Conservation (phyloP, 331 rosid genomes). For the Quercus lobata region DNA sequence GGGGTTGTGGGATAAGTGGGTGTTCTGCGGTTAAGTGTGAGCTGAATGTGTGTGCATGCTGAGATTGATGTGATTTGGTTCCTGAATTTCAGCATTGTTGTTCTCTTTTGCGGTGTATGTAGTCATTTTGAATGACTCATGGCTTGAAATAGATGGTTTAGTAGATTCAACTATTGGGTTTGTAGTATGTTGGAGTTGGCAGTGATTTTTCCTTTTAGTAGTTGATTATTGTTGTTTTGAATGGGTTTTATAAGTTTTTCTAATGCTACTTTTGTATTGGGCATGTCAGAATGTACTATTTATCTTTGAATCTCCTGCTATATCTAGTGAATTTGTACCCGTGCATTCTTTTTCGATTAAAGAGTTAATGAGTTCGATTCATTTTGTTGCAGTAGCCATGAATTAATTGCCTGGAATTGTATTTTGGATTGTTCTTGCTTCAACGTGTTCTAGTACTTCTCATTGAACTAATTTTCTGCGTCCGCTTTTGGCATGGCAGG, state of each 20-base stretch:
- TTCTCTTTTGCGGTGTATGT: conserved; percentile 19
- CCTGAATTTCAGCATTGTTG: conserved; percentile 10
- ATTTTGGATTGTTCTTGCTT: not conserved
- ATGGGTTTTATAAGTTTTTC: conserved; percentile 5
- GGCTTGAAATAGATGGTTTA: conserved; percentile 21
- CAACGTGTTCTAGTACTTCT: not conserved
- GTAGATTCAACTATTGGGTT: conserved; percentile 17
- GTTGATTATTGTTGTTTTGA: not conserved
- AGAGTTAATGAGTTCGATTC: not conserved
- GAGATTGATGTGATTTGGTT: conserved; percentile 16
- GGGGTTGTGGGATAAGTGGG: conserved; percentile 23
- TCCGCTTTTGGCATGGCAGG: not conserved
- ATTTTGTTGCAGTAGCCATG: not conserved
- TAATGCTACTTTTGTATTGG: conserved; percentile 22
- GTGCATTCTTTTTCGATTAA: not conserved
- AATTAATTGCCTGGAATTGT: conserved; percentile 5
- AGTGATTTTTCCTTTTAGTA: not conserved
- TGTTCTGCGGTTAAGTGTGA: conserved; percentile 27
- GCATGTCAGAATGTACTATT: conserved; percentile 11
- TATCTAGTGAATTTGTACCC: conserved; percentile 12
- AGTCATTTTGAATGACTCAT: conserved; percentile 8
- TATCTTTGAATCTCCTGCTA: not conserved
- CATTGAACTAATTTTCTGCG: not conserved
- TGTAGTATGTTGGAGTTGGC: conserved; percentile 10
- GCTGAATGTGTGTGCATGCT: conserved; percentile 56